These are phyloP conservation scores for Yamadazyma akitaensis DNA, from an alignment of 805 yeast genomes.

Conservation along the genomic window DNA sequence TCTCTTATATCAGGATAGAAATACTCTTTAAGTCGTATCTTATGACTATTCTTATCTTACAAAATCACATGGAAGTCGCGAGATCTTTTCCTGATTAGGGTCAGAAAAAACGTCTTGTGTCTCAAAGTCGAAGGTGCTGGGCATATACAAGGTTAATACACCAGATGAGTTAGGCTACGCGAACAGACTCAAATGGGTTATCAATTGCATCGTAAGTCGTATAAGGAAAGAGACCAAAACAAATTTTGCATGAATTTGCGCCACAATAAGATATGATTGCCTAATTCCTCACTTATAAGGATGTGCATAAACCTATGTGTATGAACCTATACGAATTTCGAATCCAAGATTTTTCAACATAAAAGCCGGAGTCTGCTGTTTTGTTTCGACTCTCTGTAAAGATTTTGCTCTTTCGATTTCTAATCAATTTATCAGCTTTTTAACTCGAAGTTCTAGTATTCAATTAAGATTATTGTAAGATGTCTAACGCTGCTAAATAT, in stretches of 20 bases:
- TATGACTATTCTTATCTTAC: neutral
- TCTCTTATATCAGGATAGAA: too few species aligned
- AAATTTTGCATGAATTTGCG: neutral
- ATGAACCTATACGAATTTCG: neutral
- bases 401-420: neutral
- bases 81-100: neutral
- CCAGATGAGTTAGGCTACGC: too few species aligned
- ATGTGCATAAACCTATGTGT: slow-evolving; percentile 6
- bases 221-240: too few species aligned
- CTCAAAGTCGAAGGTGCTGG: slow-evolving; percentile 3
- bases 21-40: neutral
- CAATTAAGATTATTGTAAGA: neutral
- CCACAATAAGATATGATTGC: neutral
- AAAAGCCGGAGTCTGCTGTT: slow-evolving; percentile 4
- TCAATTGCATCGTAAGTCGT: too few species aligned
- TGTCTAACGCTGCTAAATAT: slow-evolving; percentile 9
- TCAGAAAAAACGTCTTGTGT: neutral
- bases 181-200: too few species aligned
- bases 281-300: neutral
- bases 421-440: neutral
- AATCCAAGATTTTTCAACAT: neutral
- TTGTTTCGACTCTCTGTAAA: neutral
- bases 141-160: neutral
- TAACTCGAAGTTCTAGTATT: neutral
- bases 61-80: slow-evolving; percentile 3